phyloP scores from a whole-genome alignment of 257 asterid genomes.

The Coffea eugenioides region DNA sequence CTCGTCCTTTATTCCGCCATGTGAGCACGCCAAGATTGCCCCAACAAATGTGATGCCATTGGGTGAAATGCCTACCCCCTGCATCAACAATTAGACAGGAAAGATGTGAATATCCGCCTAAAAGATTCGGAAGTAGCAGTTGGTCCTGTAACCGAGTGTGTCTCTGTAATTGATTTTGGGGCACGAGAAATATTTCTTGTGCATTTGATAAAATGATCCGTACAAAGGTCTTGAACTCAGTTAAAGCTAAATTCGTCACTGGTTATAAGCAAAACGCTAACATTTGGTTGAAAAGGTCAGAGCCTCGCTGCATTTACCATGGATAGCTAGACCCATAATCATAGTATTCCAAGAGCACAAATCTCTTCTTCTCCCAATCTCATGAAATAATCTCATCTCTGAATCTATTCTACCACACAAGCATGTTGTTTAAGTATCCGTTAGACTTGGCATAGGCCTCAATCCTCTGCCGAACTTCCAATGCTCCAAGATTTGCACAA shows the following conservation, averaged over 20 bases:
- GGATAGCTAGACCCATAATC: constrained; percentile 82
- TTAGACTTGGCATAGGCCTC: too few relatives aligned
- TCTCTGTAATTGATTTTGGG: not conserved
- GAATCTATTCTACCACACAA: too few relatives aligned
- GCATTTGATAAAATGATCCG: not conserved
- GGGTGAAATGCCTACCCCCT: too few relatives aligned
- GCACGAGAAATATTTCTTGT: not conserved
- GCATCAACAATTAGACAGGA: too few relatives aligned
- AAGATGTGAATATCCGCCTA: too few relatives aligned
- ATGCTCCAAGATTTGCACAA: too few relatives aligned
- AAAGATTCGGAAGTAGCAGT: too few relatives aligned
- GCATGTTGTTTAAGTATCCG: too few relatives aligned
- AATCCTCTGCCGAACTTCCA: too few relatives aligned
- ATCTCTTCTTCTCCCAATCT: constrained; percentile 53
- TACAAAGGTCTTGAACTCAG: not conserved
- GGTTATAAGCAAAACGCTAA: not conserved
- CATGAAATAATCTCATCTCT: constrained; percentile 48
- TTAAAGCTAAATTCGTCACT: not conserved
- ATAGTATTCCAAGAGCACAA: constrained; percentile 80
- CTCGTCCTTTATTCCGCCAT: not conserved
- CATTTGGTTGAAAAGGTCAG: not conserved
- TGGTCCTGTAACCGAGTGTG: not conserved
- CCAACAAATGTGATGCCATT: too few relatives aligned
- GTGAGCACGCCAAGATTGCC: too few relatives aligned
- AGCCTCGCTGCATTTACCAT: constrained; percentile 36